These are phyloP conservation scores for Rubia peregrina DNA, from an alignment of 305 asterid species.

Conservation along the genomic window DNA sequence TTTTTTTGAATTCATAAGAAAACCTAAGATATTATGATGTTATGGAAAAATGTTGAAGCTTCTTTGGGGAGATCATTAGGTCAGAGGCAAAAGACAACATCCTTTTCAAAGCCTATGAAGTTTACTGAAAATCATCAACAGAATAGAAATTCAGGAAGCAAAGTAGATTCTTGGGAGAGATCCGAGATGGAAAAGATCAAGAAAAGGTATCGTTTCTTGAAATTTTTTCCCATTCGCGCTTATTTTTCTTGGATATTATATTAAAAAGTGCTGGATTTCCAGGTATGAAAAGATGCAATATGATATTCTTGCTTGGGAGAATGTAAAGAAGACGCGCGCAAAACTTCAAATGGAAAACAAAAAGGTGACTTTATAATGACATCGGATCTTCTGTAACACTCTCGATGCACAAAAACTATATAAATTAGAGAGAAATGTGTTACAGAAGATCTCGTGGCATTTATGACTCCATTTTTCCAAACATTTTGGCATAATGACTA, in stretches of 20 bases:
- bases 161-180: conserved; percentile 59
- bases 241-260: not conserved
- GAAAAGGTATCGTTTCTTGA: conserved; percentile 32
- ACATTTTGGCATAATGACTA: not conserved
- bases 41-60: conserved; percentile 28
- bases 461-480: not conserved
- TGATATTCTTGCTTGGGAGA: conserved; percentile 52
- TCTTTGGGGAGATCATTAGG: conserved; percentile 25
- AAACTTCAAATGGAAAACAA: conserved; percentile 45
- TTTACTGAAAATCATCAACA: conserved; percentile 24
- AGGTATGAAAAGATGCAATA: conserved; percentile 45
- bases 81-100: conserved; percentile 23
- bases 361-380: conserved; percentile 29
- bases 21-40: not conserved
- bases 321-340: conserved; percentile 41
- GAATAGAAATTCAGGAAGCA: conserved; percentile 25
- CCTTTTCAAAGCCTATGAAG: conserved; percentile 24
- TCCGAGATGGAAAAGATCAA: conserved; percentile 48
- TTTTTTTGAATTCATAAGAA: not conserved
- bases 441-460: not conserved
- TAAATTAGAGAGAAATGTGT: not conserved
- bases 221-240: not conserved
- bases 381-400: not conserved
- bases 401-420: not conserved
- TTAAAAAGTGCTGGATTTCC: conserved; percentile 10